phyloP scores from a whole-genome alignment of 257 asterid species.

The Solanum ahanhuiri region DNA sequence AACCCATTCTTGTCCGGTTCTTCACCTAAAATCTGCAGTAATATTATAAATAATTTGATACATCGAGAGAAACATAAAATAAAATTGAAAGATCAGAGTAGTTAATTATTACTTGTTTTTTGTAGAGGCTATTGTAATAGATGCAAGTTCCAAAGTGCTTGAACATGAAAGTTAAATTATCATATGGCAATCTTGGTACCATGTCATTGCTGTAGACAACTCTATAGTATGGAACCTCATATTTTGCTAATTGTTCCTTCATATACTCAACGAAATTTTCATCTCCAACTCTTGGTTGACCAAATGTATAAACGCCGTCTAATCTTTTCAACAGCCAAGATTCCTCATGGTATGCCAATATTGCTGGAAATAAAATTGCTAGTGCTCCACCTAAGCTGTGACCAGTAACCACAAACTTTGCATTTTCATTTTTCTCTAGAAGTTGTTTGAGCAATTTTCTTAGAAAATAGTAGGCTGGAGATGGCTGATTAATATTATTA shows the following conservation, averaged over 20 bases:
- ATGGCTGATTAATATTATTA: background rate
- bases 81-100: background rate
- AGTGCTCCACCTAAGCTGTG: slow-evolving; percentile 78
- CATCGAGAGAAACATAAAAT: background rate
- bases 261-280: slow-evolving; percentile 26
- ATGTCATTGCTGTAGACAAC: slow-evolving; percentile 48
- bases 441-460: slow-evolving; percentile 14
- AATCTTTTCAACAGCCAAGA: slow-evolving; percentile 24
- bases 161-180: slow-evolving; percentile 22
- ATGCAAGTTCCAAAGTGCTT: slow-evolving; percentile 60
- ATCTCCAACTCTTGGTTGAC: slow-evolving; percentile 72
- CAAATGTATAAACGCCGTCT: slow-evolving; percentile 44
- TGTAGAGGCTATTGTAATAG: slow-evolving; percentile 33
- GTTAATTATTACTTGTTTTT: slow-evolving; percentile 27
- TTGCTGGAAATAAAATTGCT: slow-evolving; percentile 40
- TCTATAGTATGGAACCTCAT: slow-evolving; percentile 33
- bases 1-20: slow-evolving; percentile 34
- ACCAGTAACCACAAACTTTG: slow-evolving; percentile 38
- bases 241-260: slow-evolving; percentile 12
- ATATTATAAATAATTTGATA: background rate
- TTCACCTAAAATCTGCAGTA: slow-evolving; percentile 11
- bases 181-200: slow-evolving; percentile 53
- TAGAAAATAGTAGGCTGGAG: slow-evolving; percentile 27
- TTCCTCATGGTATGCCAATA: slow-evolving; percentile 34
- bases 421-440: background rate